Evolutionary conservation across 495 filamentous ascomycete genomes (phyloP).

Genomic region (Xylaria castorea): DNA sequence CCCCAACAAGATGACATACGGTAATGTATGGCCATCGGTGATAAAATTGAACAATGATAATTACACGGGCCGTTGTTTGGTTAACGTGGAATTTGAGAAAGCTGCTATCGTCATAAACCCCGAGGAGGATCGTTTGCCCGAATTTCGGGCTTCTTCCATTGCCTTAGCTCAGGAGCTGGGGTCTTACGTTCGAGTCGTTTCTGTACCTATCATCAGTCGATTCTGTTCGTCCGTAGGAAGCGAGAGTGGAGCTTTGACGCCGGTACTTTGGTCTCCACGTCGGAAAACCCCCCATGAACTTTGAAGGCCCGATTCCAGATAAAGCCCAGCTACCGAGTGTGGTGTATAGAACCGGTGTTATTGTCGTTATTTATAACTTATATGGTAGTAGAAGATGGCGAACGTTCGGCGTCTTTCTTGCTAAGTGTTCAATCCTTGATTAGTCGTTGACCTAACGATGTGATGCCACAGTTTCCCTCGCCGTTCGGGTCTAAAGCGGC

Average conservation of each 20-base stretch:
- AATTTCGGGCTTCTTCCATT: slow-evolving; percentile 1
- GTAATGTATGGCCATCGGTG: background rate
- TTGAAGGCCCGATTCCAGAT: slow-evolving; percentile 7
- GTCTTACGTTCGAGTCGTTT: slow-evolving; percentile 4
- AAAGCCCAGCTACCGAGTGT: background rate
- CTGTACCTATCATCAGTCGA: background rate
- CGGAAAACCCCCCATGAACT: background rate
- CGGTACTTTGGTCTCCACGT: slow-evolving; percentile 12
- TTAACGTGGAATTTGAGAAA: background rate
- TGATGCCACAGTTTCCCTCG: background rate
- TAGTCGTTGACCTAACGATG: background rate
- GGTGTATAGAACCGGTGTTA: background rate
- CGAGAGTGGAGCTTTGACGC: slow-evolving; percentile 16
- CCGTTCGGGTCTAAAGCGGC: background rate
- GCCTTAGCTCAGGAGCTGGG: background rate
- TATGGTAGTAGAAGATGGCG: background rate
- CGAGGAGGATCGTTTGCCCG: background rate
- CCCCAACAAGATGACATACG: background rate
- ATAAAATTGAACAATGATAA: too few relatives aligned
- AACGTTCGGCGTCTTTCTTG: background rate
- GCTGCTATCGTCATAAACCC: background rate
- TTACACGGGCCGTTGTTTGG: background rate
- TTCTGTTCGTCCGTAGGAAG: slow-evolving; percentile 4
- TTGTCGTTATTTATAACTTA: background rate
- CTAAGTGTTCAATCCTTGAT: background rate